A percentile compares a stretch with the other conserved stretches of the same genome.
phyloP scores from a whole-genome alignment of 164 flowering plant genomes.

The Vitis amurensis region DNA sequence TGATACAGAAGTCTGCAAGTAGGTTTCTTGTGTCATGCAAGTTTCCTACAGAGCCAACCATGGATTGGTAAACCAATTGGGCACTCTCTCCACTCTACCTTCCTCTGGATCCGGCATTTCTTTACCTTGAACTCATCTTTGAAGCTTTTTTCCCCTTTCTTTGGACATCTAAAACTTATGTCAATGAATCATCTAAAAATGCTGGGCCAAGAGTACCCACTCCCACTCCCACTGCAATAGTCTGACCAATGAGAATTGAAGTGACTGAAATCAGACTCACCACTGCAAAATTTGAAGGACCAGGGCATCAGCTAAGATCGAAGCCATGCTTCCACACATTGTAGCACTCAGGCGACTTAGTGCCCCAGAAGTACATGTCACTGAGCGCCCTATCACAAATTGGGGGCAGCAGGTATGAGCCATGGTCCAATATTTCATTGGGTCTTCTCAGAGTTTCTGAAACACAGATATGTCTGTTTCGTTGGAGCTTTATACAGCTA shows the following conservation, averaged over 20 bases:
- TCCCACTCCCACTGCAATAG: conserved; percentile 44
- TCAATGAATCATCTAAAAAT: conserved; percentile 45
- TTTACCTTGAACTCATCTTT: conserved; percentile 30
- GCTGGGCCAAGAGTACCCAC: conserved; percentile 44
- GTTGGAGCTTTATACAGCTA: conserved; percentile 27
- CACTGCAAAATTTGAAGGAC: conserved; percentile 42
- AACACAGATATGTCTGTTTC: conserved; percentile 1
- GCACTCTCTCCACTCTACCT: conserved; percentile 41
- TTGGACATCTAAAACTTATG: conserved; percentile 40
- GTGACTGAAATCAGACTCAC: conserved; percentile 51
- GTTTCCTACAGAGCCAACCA: conserved; percentile 28
- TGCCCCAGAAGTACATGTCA: conserved; percentile 54
- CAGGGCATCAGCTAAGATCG: conserved; percentile 29
- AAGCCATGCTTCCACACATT: conserved; percentile 40
- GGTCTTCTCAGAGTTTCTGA: conserved; percentile 31
- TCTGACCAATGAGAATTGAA: conserved; percentile 37
- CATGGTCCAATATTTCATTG: conserved; percentile 62
- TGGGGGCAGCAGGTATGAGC: conserved; percentile 59
- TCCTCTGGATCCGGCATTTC: conserved; percentile 41
- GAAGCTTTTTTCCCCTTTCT: conserved; percentile 10
- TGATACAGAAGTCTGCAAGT: conserved; percentile 35
- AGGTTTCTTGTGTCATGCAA: conserved; percentile 13
- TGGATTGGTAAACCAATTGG: conserved; percentile 28
- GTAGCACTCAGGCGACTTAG: conserved; percentile 43
- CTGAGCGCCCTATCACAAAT: conserved; percentile 58